These are phyloP conservation scores for Eutrema heterophyllum DNA, from an alignment of 345 rosid species.

Conservation along the genomic window DNA sequence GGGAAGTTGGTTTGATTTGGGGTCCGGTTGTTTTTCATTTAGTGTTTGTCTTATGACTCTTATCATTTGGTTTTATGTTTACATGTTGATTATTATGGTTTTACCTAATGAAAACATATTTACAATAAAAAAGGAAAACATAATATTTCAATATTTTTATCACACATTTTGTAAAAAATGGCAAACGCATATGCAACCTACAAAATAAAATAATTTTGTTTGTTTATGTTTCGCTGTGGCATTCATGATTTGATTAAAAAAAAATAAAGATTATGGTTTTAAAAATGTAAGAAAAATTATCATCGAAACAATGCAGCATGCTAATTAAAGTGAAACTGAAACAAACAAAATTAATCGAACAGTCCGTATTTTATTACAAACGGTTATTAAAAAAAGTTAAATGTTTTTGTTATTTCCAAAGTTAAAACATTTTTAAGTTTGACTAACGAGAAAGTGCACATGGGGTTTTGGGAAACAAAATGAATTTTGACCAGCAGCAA, in stretches of 20 bases:
- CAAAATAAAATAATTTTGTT: background rate
- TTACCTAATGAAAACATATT: too few species aligned
- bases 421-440: constrained; percentile 1
- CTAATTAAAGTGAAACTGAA: background rate
- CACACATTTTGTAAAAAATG: too few species aligned
- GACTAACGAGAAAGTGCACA: constrained; percentile 31
- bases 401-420: background rate
- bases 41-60: too few species aligned
- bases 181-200: background rate
- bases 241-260: too few species aligned
- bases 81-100: too few species aligned
- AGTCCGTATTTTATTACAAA: background rate
- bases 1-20: too few species aligned
- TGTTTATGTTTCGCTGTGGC: background rate
- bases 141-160: too few species aligned
- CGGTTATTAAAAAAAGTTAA: background rate
- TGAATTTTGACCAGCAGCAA: constrained; percentile 13
- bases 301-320: background rate
- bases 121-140: too few species aligned
- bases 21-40: too few species aligned
- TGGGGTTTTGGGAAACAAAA: constrained; percentile 24
- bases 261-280: too few species aligned
- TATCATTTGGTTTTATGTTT: too few species aligned
- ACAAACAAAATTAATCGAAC: background rate
- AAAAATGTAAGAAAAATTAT: too few species aligned